phyloP scores from a whole-genome alignment of 2,329 filamentous ascomycete species.

The Endothia cerciana region DNA sequence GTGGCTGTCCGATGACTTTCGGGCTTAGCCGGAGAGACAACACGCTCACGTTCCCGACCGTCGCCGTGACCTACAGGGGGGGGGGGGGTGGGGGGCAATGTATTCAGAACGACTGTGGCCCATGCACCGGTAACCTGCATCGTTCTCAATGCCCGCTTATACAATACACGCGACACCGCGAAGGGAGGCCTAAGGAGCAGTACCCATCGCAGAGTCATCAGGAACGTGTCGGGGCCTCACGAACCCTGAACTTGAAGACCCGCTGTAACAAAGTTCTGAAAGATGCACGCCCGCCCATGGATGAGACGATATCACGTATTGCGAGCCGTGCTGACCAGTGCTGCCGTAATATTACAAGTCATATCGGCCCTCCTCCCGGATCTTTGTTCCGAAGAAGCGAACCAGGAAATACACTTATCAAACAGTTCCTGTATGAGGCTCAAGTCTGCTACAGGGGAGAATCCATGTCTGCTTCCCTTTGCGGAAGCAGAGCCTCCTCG shows the following conservation, averaged over 20 bases:
- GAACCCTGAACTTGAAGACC: background rate
- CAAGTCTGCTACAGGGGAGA: conserved; percentile 17
- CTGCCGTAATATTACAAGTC: background rate
- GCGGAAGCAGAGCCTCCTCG: conserved; percentile 20
- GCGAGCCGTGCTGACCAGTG: background rate
- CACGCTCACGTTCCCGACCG: background rate
- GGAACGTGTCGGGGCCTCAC: background rate
- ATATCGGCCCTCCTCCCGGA: background rate
- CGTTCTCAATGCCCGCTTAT: too few species aligned
- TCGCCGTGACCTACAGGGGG: background rate
- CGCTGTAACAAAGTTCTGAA: background rate
- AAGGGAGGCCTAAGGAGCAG: background rate
- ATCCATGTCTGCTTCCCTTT: conserved; percentile 12
- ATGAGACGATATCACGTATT: background rate
- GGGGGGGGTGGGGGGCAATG: too few species aligned
- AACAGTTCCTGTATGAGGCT: conserved; percentile 25
- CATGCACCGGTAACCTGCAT: background rate
- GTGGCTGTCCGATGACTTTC: background rate
- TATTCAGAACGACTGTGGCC: background rate
- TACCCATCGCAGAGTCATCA: too few species aligned
- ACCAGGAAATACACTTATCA: conserved; percentile 13
- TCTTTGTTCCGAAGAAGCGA: conserved; percentile 6
- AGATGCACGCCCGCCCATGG: too few species aligned
- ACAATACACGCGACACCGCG: too few species aligned
- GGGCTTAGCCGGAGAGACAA: background rate